Percentiles rank a stretch among this genome's conserved stretches.
These are phyloP conservation scores for Colletotrichum paranaense DNA, from an alignment of 2,329 filamentous ascomycete genomes.

Conservation along the genomic window DNA sequence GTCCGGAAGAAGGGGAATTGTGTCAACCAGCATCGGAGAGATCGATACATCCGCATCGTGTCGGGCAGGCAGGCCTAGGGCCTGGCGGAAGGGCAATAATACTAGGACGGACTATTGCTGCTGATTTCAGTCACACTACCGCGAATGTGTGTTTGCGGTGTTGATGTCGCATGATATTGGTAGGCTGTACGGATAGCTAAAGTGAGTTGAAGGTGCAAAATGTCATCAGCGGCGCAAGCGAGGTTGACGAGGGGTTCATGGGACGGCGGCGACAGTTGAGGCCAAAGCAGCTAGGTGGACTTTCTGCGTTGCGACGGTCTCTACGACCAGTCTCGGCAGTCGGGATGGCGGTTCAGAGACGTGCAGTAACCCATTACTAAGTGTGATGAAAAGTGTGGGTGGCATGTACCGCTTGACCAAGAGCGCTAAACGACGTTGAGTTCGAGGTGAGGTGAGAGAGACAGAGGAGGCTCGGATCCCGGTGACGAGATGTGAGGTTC, in stretches of 20 bases:
- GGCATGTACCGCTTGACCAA: not conserved
- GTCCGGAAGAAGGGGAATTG: not conserved
- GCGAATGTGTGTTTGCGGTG: not conserved
- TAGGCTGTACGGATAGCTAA: not conserved
- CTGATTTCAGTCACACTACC: conserved; percentile 26
- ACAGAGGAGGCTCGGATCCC: not conserved
- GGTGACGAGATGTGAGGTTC: not conserved
- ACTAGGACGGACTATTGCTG: conserved; percentile 21
- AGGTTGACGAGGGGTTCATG: not conserved
- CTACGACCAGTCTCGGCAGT: conserved; percentile 11
- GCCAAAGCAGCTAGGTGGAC: conserved; percentile 14
- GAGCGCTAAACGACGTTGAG: not conserved
- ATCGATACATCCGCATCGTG: conserved; percentile 16
- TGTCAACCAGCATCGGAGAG: not conserved
- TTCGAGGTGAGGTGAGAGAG: not conserved
- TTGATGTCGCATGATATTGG: not conserved
- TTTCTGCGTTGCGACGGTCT: not conserved
- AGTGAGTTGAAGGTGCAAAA: not conserved
- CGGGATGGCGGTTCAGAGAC: not conserved
- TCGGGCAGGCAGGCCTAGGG: not conserved
- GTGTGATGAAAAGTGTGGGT: not conserved
- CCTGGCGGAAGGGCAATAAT: conserved; percentile 9
- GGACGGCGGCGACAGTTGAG: conserved; percentile 7
- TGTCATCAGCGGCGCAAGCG: conserved; percentile 20
- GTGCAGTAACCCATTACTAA: conserved; percentile 2